Evolutionary conservation across 345 rosid species (phyloP), one percentile per base, ranked within the genome.

Genomic region (Atalantia buxifolia): DNA sequence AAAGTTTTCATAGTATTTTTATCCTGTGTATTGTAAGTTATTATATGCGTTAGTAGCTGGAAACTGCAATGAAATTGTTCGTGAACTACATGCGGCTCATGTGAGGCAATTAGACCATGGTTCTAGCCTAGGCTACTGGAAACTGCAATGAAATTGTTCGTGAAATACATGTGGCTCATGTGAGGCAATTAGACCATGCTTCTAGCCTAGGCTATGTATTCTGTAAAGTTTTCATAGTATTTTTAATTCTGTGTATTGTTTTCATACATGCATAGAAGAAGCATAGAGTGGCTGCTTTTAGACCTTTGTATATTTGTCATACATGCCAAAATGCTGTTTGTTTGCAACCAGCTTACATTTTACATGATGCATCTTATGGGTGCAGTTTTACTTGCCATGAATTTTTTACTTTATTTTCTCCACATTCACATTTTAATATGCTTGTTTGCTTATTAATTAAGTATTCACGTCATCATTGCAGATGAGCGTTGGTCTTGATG

Each of bases 401-500:
- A 53, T 53, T 18, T 65, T 31, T 8, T 33, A 18, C 19, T 16
- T 64, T 64, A 2, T 35, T 36, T 33, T 35, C 45, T 33, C 2
- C 25, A 33, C 25, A 9, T 21, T 35, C 21, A 35, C 8, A 19
- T 66, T 36, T 31, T 59, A 69, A 45, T 6, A 25, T 35, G 30
- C 22, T 66, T 76, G 50, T 28, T 35, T 40, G 13, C 67, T 56
- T 16, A 48, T 69, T 66, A 45, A 73, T 13, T 22, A 60, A 55
- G 48, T 31, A 19, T 70, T 62, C 53, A 8, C 48, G 13, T 60
- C 24, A 31, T 38, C 76, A 33, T 78, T 85, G 79, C 89, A 97
- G 99, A 53, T 92, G 70, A 77, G 38, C 72, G 86, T 93, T 79
- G 97, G 98, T 79, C 70, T 90, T 78, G 99, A 97, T 86, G 99